A percentile compares a stretch with the other conserved stretches of the same genome.
These are phyloP conservation scores for Eutypella sp. DNA, from an alignment of 2,329 filamentous ascomycete species.

Conservation along the genomic window DNA sequence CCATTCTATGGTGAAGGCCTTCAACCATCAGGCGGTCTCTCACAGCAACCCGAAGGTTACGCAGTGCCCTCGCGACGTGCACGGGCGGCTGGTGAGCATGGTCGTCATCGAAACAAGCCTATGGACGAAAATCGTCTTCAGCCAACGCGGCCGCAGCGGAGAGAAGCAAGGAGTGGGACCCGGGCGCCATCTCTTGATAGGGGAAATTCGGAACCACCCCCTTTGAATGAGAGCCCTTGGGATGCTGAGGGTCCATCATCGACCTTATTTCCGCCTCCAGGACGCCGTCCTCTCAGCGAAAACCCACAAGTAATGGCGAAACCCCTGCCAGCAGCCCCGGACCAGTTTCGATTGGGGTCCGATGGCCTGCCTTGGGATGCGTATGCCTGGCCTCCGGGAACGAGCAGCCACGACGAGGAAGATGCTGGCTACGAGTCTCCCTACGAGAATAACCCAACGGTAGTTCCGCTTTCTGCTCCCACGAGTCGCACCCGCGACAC, in stretches of 20 bases:
- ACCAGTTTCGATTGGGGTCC: conserved; percentile 40
- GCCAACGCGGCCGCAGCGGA: conserved; percentile 9
- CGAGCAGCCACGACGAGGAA: conserved; percentile 23
- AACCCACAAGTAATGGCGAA: conserved; percentile 34
- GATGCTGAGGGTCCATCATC: conserved; percentile 30
- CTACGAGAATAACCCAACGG: conserved; percentile 18
- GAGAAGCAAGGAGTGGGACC: conserved; percentile 15
- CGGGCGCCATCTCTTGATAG: conserved; percentile 35
- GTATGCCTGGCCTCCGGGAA: conserved; percentile 29
- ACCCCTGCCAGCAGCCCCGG: conserved; percentile 35
- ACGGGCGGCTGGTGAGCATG: conserved; percentile 12
- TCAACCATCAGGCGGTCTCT: conserved; percentile 10
- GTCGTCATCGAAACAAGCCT: conserved; percentile 12
- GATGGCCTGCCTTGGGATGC: conserved; percentile 43
- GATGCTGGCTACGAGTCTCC: conserved; percentile 13
- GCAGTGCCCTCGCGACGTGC: conserved; percentile 6
- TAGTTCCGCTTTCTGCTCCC: conserved; percentile 16
- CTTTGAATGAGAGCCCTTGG: conserved; percentile 43
- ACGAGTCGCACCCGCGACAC: conserved; percentile 28
- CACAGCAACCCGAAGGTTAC: too few species aligned
- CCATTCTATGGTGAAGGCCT: conserved; percentile 14
- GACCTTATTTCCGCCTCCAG: conserved; percentile 21
- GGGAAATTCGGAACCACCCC: conserved; percentile 45
- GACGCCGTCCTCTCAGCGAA: conserved; percentile 12
- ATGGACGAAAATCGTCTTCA: conserved; percentile 8